Evolutionary conservation across 2,329 filamentous ascomycete species (phyloP).

Genomic region (Lachnellula willkommii): DNA sequence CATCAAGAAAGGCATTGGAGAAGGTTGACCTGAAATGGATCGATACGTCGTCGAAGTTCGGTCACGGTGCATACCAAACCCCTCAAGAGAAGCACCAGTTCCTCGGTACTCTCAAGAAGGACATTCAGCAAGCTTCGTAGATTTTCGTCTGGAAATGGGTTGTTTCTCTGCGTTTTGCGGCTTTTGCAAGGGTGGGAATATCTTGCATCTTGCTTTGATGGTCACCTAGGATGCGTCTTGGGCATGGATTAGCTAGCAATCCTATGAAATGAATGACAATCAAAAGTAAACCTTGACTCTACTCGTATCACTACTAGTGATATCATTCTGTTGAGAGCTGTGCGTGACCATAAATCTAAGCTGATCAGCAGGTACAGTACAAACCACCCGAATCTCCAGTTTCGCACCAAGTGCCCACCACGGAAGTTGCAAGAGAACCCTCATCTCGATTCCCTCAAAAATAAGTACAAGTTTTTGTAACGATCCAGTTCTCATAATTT

Average conservation of each 20-base stretch:
- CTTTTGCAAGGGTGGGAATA: constrained; percentile 22
- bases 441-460: constrained; percentile 11
- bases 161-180: constrained; percentile 23
- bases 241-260: constrained; percentile 26
- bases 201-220: constrained; percentile 26
- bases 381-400: no score
- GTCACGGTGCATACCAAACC: constrained; percentile 99
- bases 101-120: constrained; percentile 99
- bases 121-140: constrained; percentile 57
- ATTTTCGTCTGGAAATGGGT: constrained; percentile 32
- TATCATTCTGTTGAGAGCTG: no score
- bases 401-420: no score
- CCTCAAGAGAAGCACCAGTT: constrained; percentile 95
- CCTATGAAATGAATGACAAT: constrained; percentile 21
- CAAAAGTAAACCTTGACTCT: no score
- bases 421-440: no score
- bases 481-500: neutral
- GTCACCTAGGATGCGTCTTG: constrained; percentile 14
- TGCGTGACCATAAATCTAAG: no score
- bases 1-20: constrained; percentile 90
- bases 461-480: neutral
- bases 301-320: no score
- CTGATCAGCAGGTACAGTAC: no score
- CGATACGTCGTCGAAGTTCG: constrained; percentile 99
- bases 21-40: constrained; percentile 99